These are phyloP conservation scores for Corymbia calophylla DNA, from an alignment of 441 rosid genomes.

Conservation along the genomic window DNA sequence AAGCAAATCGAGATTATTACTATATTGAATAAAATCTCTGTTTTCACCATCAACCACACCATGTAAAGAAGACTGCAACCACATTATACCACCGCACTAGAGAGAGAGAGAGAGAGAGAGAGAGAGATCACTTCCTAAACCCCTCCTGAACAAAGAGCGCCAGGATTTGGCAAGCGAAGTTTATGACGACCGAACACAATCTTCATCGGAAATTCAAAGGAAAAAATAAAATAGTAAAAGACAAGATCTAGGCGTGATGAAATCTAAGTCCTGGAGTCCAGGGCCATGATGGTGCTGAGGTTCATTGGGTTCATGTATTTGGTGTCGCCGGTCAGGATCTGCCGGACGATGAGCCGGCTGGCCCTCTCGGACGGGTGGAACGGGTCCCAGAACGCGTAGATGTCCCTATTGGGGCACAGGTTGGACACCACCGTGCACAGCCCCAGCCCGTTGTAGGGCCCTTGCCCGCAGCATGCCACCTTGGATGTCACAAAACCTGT, in stretches of 20 bases:
- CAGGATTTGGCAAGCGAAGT: neutral
- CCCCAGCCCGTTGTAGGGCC: slow-evolving; percentile 2
- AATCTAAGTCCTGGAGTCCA: slow-evolving; percentile 1
- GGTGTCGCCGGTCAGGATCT: slow-evolving; percentile 2
- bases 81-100: neutral
- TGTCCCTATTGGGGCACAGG: slow-evolving; percentile 3
- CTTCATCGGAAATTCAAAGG: neutral
- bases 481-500: slow-evolving; percentile 3
- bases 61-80: neutral
- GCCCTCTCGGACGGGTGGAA: slow-evolving; percentile 6
- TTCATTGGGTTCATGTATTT: slow-evolving; percentile 9
- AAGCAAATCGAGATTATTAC: neutral
- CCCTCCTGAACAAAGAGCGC: neutral
- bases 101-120: neutral
- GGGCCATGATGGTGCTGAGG: slow-evolving; percentile 14
- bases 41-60: neutral
- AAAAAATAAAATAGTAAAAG: neutral
- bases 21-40: neutral
- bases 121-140: neutral
- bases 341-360: neutral
- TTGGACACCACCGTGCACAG: slow-evolving; percentile 1
- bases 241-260: neutral
- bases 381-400: slow-evolving; percentile 8
- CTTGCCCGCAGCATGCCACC: slow-evolving; percentile 9
- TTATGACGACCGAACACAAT: neutral